Base-by-base conservation (phyloP, 495 filamentous ascomycete species). In the Podospora tetraspora region DNA sequence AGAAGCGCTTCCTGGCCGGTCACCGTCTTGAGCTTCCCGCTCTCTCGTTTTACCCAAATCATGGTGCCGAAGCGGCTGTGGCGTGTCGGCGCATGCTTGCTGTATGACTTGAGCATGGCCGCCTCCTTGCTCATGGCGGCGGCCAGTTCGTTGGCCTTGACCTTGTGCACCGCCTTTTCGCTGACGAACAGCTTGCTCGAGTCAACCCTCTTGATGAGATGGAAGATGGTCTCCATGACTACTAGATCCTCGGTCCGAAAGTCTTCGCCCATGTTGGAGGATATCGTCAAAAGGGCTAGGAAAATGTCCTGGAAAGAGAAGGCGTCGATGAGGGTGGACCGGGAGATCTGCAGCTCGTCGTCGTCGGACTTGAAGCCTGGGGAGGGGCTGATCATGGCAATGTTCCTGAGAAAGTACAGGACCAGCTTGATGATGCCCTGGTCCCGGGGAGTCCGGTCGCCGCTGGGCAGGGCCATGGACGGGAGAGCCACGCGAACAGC, bases 41-140 rank as follows among this genome's bases (percentile, higher is more conserved):
- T 91, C 65, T 91, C 90, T 62, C 92, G 84, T 79, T 97, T 92
- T 57, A 99, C 88, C 95, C 96, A 98, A 22, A 97, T 89, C 90
- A 97, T 97, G 16, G 93, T 96, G 1, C 96, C 96, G 75, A 97
- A 99, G 63, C 96, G 85, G 70, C 93, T 96, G 76, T 99, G 96
- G 43, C 96, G 81, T 8, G 93, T 93, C 2, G 93, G 92, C 7
- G 91, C 91, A 71, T 90, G 89, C 70, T 88, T 90, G 43, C 88
- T 87, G 73, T 96, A 91, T 62, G 89, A 85, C 68, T 89, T 85
- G 59, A 91, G 86, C 86, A 96, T 90, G 9, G 88, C 88, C 3
- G 88, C 87, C 76, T 99, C 96, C 74, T 92, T 90, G 57, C 83
- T 86, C 69, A 97, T 84, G 72, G 97, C 79, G 11, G 82, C 81